Percentiles rank a stretch among this genome's conserved stretches.
These are phyloP conservation scores for Colletotrichum sublineola DNA, from an alignment of 2,329 filamentous ascomycete species.

Conservation along the genomic window DNA sequence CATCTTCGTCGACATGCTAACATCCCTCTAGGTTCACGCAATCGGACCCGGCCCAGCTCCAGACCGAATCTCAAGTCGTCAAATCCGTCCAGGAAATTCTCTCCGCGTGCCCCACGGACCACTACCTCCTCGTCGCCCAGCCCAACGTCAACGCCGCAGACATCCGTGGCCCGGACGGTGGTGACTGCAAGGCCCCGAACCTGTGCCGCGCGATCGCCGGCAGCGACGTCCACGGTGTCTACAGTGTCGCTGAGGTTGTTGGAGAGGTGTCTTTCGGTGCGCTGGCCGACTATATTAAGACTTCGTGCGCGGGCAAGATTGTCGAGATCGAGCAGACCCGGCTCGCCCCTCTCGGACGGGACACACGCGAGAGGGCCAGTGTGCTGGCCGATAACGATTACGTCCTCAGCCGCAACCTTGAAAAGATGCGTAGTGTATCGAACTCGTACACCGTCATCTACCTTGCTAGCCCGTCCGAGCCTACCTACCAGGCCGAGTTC, in stretches of 20 bases:
- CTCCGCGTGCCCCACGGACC: slow-evolving; percentile 76
- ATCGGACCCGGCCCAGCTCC: slow-evolving; percentile 58
- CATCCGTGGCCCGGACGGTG: slow-evolving; percentile 63
- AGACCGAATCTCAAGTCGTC: slow-evolving; percentile 61
- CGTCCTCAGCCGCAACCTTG: slow-evolving; percentile 64
- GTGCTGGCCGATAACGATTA: slow-evolving; percentile 63
- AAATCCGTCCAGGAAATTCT: slow-evolving; percentile 66
- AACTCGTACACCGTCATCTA: slow-evolving; percentile 82
- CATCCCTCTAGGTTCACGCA: slow-evolving; percentile 50
- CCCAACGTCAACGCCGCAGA: slow-evolving; percentile 80
- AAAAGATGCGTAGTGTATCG: slow-evolving; percentile 50
- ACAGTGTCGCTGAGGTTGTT: slow-evolving; percentile 70
- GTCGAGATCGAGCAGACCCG: slow-evolving; percentile 56
- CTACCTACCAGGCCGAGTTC: slow-evolving; percentile 76
- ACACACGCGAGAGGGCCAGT: slow-evolving; percentile 55
- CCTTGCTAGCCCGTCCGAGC: slow-evolving; percentile 71
- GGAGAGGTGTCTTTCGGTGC: slow-evolving; percentile 60
- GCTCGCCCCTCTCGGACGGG: slow-evolving; percentile 56
- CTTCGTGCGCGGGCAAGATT: slow-evolving; percentile 60
- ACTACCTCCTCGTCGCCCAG: slow-evolving; percentile 84
- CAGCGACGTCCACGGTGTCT: slow-evolving; percentile 54
- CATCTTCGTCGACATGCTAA: slow-evolving; percentile 28
- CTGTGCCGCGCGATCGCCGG: slow-evolving; percentile 59
- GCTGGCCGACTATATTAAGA: slow-evolving; percentile 60
- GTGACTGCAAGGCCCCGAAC: slow-evolving; percentile 65